These are phyloP conservation scores for Mycena citricolor DNA, from an alignment of 1,284 basidiomycete genomes.

Conservation along the genomic window DNA sequence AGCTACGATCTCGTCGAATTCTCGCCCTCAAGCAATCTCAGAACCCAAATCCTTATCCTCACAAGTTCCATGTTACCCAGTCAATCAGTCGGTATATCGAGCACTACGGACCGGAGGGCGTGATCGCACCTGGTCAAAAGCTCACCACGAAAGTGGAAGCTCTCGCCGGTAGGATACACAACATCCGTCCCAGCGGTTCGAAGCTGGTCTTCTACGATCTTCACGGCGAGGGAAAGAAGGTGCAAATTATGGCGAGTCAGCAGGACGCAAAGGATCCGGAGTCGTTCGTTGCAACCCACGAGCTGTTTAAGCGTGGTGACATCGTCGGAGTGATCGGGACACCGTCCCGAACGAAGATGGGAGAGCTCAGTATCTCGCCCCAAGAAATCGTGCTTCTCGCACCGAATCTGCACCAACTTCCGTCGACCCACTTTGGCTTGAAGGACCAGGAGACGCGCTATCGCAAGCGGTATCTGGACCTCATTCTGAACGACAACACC, in stretches of 20 bases:
- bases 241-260: constrained; percentile 93
- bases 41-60: constrained; percentile 93
- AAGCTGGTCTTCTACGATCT: constrained; percentile 97
- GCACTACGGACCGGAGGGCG: constrained; percentile 73
- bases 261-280: constrained; percentile 79
- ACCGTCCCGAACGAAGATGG: constrained; percentile 93
- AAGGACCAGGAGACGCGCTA: constrained; percentile 98
- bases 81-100: constrained; percentile 81
- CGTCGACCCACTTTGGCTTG: constrained; percentile 86
- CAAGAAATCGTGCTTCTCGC: constrained; percentile 86
- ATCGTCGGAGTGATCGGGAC: constrained; percentile 91
- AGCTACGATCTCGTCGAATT: constrained; percentile 88
- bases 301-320: constrained; percentile 92
- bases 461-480: constrained; percentile 98
- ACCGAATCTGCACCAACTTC: constrained; percentile 95
- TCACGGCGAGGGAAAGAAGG: constrained; percentile 88
- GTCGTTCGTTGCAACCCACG: constrained; percentile 75
- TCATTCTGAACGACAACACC: constrained; percentile 93
- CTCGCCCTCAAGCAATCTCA: constrained; percentile 83
- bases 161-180: constrained; percentile 90
- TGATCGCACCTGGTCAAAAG: constrained; percentile 64
- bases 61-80: constrained; percentile 93
- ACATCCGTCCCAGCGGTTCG: constrained; percentile 79
- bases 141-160: constrained; percentile 52
- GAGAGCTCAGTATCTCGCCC: constrained; percentile 91